Evolutionary conservation across 805 yeast species (phyloP).

Genomic region (Starmerella khaoyaiensis): DNA sequence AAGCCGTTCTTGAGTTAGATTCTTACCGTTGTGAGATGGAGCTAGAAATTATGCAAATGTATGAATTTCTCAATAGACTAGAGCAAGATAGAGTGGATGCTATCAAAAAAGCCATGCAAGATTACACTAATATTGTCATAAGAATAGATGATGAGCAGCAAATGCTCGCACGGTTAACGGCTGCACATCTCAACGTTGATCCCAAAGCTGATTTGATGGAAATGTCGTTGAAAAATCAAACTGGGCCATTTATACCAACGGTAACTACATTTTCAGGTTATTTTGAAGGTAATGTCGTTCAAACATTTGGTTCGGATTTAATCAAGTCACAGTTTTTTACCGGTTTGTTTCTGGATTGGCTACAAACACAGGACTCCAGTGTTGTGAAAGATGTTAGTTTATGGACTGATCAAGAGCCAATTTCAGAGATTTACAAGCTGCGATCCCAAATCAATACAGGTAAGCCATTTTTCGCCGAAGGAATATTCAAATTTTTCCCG

Average conservation of each 20-base stretch:
- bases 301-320: slow-evolving; percentile 70
- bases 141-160: slow-evolving; percentile 36
- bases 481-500: slow-evolving; percentile 34
- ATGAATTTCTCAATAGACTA: slow-evolving; percentile 58
- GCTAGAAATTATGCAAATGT: slow-evolving; percentile 49
- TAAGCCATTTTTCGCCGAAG: slow-evolving; percentile 22
- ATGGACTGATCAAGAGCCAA: slow-evolving; percentile 50
- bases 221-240: slow-evolving; percentile 46
- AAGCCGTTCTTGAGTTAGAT: slow-evolving; percentile 46
- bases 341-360: slow-evolving; percentile 44
- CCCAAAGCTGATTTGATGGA: slow-evolving; percentile 51
- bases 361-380: slow-evolving; percentile 19
- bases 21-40: slow-evolving; percentile 54
- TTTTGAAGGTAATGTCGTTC: slow-evolving; percentile 44
- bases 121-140: slow-evolving; percentile 39
- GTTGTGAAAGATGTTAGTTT: background rate
- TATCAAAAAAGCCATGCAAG: slow-evolving; percentile 49
- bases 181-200: slow-evolving; percentile 48
- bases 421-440: slow-evolving; percentile 45
- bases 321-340: slow-evolving; percentile 51
- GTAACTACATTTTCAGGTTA: slow-evolving; percentile 62
- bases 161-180: slow-evolving; percentile 37
- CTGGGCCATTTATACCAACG: slow-evolving; percentile 61
- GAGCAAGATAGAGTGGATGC: slow-evolving; percentile 60
- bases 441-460: slow-evolving; percentile 34